Evolutionary conservation across 345 rosid species (phyloP), one percentile per base, ranked within the genome.

Genomic region (Eucalyptus polyanthemos): DNA sequence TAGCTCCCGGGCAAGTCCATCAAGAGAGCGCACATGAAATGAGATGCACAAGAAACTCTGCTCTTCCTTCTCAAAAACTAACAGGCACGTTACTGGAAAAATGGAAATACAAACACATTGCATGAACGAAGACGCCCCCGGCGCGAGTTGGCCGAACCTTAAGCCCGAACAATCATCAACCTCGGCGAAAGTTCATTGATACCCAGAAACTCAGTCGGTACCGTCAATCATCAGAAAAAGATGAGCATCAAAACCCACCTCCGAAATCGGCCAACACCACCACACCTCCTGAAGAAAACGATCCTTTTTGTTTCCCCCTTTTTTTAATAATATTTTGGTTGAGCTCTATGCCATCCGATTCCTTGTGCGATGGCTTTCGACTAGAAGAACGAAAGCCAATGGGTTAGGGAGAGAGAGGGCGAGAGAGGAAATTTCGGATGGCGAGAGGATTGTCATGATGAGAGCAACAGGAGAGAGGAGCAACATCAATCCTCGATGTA

Each of bases 401-500:
- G 62, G 80, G 29, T 54, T 60, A 50, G 47, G 45, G 65, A 37
- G 31, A 15, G 58, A 51, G 60, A 6, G 58, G 87, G 88, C 51
- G 89, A 88, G 50, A 62, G 87, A 87, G 86, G 60, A 86, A 76
- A 76, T 76, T 76, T 42, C 67, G 45, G 88, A 76, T 14, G 62
- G 89, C 88, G 65, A 83, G 49, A 85, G 65, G 87, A 24, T 87
- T 80, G 67, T 19, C 80, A 80, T 49, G 50, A 81, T 47, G 88
- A 72, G 54, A 81, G 91, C 88, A 80, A 60, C 47, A 85, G 87
- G 54, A 67, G 83, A 58, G 83, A 86, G 86, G 67, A 89, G 40
- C 86, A 89, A 88, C 88, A 92, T 90, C 89, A 88, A 92, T 91
- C 92, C 94, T 92, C 94, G 97, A 22, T 94, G 97, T 89, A 92